Base-by-base conservation (phyloP, 306 rosid genomes). In the Vigna reflexopilosa region DNA sequence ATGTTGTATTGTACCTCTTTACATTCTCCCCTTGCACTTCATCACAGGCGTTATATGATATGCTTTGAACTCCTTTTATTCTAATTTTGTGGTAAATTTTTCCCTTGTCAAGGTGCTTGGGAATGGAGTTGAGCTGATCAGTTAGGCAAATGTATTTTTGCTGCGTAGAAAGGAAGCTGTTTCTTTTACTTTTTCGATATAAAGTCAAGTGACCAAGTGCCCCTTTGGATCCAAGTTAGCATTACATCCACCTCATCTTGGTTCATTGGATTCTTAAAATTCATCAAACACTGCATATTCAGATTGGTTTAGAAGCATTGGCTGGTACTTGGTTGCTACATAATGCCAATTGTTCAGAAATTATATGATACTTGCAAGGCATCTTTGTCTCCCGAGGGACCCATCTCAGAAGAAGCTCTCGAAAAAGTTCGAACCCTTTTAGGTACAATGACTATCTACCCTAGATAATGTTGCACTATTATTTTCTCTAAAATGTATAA, bases 311-410 rank as follows among this genome's bases (percentile, higher is more conserved):
- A 59, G 47, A 45, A 57, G 52, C 50, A 44, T 54, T 32, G 8
- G 38, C 45, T 42, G 28, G 44, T 61, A 57, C n/a, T 68, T 49
- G 45, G 47, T 63, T 30, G 30, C 54, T 49, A 67, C 19, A 75
- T 14, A 64, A 85, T 85, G 88, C 88, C 85, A 20, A 20, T 77
- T 73, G 36, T 85, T 85, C 88, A 85, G 83, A 77, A 85, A 24
- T 70, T 85, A 28, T 77, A 85, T 73, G 83, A 85, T 74, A 66
- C 69, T 22, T 85, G 88, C 83, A 85, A 77, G 81, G 77, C 69
- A 50, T 81, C 83, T 22, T 59, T 85, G 69, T 73, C 83, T 73
- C 14, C 81, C 49, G 77, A 85, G 55, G 85, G 88, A 17, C 88
- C 83, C 11, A 54, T 77, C 9, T 81, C 88, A 7, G 83, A 81